A percentile compares a stretch with the other conserved stretches of the same genome.
phyloP scores from a whole-genome alignment of 2,329 filamentous ascomycete genomes.

The Aspergillus unguis region DNA sequence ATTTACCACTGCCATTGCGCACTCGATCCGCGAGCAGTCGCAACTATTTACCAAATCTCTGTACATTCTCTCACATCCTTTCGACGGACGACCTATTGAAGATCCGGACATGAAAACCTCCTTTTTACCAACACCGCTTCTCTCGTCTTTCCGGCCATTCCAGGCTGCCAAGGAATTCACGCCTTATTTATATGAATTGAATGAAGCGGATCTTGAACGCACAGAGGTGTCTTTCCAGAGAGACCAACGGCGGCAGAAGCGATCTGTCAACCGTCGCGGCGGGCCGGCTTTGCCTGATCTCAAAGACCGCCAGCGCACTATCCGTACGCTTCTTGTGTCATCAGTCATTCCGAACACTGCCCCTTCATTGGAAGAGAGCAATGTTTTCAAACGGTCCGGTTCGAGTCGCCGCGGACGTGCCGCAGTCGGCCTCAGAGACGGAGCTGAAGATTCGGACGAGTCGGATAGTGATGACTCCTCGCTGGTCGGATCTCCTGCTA shows the following conservation, averaged over 20 bases:
- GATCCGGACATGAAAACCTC: slow-evolving; percentile 83
- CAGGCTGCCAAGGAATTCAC: slow-evolving; percentile 92
- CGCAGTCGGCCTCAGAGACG: slow-evolving; percentile 56
- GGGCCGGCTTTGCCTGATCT: slow-evolving; percentile 93
- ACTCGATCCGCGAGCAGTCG: slow-evolving; percentile 93
- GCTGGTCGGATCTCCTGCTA: slow-evolving; percentile 73
- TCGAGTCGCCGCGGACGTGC: slow-evolving; percentile 59
- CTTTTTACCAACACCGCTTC: slow-evolving; percentile 80
- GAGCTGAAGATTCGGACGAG: slow-evolving; percentile 76
- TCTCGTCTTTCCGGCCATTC: slow-evolving; percentile 80
- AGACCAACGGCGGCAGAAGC: slow-evolving; percentile 90
- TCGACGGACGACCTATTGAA: slow-evolving; percentile 89
- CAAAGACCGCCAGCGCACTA: slow-evolving; percentile 88
- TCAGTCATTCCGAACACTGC: slow-evolving; percentile 88
- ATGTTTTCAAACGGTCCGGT: slow-evolving; percentile 75
- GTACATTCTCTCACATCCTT: slow-evolving; percentile 89
- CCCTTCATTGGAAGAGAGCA: slow-evolving; percentile 73
- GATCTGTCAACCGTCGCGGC: slow-evolving; percentile 88
- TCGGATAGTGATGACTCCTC: slow-evolving; percentile 87
- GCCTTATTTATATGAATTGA: slow-evolving; percentile 91
- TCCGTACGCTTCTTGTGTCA: slow-evolving; percentile 87
- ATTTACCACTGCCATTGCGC: slow-evolving; percentile 94
- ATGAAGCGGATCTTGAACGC: slow-evolving; percentile 81
- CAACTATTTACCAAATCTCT: slow-evolving; percentile 92
- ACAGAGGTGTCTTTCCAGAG: slow-evolving; percentile 90